Percentiles rank a stretch among this genome's conserved stretches.
These are phyloP conservation scores for Taiozyma sp. DNA, from an alignment of 1,139 yeast species.

Conservation along the genomic window DNA sequence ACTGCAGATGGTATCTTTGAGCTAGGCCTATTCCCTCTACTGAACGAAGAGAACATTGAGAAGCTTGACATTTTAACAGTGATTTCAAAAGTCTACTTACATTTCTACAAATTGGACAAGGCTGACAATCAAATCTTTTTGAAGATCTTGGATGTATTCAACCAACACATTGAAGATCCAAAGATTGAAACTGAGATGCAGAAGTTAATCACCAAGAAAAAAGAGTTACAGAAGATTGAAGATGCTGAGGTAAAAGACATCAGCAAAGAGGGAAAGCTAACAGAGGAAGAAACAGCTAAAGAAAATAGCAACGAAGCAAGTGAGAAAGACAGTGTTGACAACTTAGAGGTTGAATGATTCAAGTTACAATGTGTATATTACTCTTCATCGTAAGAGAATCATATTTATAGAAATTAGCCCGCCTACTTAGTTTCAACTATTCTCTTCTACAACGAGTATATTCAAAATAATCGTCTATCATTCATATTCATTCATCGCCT, in stretches of 20 bases:
- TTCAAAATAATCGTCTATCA: background rate
- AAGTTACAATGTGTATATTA: background rate
- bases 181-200: conserved; percentile 36
- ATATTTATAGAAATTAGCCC: background rate
- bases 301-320: background rate
- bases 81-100: conserved; percentile 69
- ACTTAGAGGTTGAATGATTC: background rate
- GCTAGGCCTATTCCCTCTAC: conserved; percentile 69
- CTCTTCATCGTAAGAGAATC: background rate
- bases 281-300: conserved; percentile 2
- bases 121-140: conserved; percentile 42
- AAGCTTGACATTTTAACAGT: conserved; percentile 59
- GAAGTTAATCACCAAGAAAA: conserved; percentile 30
- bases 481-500: conserved; percentile 2
- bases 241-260: conserved; percentile 12
- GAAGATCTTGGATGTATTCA: conserved; percentile 43
- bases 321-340: background rate
- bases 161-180: conserved; percentile 40
- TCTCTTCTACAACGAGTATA: background rate
- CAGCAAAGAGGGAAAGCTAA: conserved; percentile 31
- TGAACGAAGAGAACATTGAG: conserved; percentile 56
- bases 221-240: conserved; percentile 23
- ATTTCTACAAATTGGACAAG: conserved; percentile 40
- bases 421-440: background rate
- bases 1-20: conserved; percentile 59